A percentile compares a stretch with the other conserved stretches of the same genome.
These are phyloP conservation scores for Thelonectria discophora DNA, from an alignment of 2,329 filamentous ascomycete species.

Conservation along the genomic window DNA sequence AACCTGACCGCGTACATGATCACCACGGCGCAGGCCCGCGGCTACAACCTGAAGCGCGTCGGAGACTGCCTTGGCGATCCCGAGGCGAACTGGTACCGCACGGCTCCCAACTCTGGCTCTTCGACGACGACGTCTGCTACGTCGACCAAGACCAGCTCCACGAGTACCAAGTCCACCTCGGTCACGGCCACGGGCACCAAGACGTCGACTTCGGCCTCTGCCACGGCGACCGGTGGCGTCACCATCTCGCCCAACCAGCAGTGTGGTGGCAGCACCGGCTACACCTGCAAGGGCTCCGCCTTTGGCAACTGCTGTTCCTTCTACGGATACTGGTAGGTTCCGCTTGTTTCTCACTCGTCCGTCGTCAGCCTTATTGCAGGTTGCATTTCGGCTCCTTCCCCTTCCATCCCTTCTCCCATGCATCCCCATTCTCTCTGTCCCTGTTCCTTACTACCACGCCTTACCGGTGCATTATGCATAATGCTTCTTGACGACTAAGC, in stretches of 20 bases:
- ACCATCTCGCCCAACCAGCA: conserved; percentile 47
- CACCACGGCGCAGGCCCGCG: conserved; percentile 49
- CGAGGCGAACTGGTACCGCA: conserved; percentile 61
- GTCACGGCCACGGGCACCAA: conserved; percentile 29
- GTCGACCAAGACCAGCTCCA: not conserved
- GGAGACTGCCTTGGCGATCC: conserved; percentile 66
- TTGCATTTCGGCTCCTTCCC: not conserved
- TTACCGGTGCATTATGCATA: conserved; percentile 3
- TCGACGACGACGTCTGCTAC: not conserved
- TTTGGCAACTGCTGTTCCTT: conserved; percentile 53
- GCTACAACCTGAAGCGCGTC: conserved; percentile 60
- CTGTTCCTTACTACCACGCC: not conserved
- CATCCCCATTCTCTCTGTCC: not conserved
- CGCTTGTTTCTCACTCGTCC: not conserved
- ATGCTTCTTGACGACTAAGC: conserved; percentile 10
- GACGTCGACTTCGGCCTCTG: conserved; percentile 18
- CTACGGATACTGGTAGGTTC: conserved; percentile 52
- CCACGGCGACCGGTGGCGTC: conserved; percentile 33
- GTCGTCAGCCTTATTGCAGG: not conserved
- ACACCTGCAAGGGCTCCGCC: conserved; percentile 48
- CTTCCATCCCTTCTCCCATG: not conserved
- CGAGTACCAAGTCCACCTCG: not conserved
- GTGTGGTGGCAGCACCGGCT: conserved; percentile 48
- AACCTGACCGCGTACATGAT: conserved; percentile 57
- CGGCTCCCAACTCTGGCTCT: conserved; percentile 26